These are phyloP conservation scores for Vicia faba DNA, from an alignment of 306 rosid species.

Conservation along the genomic window DNA sequence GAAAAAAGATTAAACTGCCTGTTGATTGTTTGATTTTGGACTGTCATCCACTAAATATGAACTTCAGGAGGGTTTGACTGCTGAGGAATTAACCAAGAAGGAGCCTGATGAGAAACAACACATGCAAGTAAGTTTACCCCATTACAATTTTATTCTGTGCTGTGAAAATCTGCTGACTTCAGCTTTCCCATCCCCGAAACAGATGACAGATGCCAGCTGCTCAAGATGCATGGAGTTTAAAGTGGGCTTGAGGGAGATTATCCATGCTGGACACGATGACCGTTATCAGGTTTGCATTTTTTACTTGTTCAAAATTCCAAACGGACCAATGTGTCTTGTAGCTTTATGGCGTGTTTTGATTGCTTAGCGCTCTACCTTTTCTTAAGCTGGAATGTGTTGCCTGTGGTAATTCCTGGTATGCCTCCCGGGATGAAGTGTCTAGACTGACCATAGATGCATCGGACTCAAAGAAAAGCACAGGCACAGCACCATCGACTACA, in stretches of 20 bases:
- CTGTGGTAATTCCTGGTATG: slow-evolving; percentile 93
- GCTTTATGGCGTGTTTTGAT: slow-evolving; percentile 30
- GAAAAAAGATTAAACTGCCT: slow-evolving; percentile 1
- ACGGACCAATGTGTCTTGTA: slow-evolving; percentile 19
- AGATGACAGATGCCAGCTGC: slow-evolving; percentile 98
- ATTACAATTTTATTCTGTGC: slow-evolving; percentile 11
- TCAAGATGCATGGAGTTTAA: slow-evolving; percentile 69
- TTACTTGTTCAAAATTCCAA: slow-evolving; percentile 9
- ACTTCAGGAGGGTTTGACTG: slow-evolving; percentile 83
- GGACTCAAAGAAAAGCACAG: slow-evolving; percentile 48
- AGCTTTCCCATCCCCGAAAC: slow-evolving; percentile 38
- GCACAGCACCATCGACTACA: slow-evolving; percentile 64
- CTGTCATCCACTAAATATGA: slow-evolving; percentile 29
- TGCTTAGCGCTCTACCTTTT: slow-evolving; percentile 39
- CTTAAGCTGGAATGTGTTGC: slow-evolving; percentile 88
- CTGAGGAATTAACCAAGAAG: slow-evolving; percentile 69
- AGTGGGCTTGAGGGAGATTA: slow-evolving; percentile 84
- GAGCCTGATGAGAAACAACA: slow-evolving; percentile 77
- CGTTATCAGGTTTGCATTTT: slow-evolving; percentile 73
- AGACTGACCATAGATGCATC: slow-evolving; percentile 60
- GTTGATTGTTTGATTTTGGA: slow-evolving; percentile 27
- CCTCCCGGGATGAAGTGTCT: slow-evolving; percentile 81
- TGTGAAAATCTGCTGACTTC: slow-evolving; percentile 34
- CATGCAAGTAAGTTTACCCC: slow-evolving; percentile 74
- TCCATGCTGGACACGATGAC: slow-evolving; percentile 82